Percentiles rank a stretch among this genome's conserved stretches.
phyloP scores from a whole-genome alignment of 75 land plant genomes.

The Sequoiadendron giganteum region DNA sequence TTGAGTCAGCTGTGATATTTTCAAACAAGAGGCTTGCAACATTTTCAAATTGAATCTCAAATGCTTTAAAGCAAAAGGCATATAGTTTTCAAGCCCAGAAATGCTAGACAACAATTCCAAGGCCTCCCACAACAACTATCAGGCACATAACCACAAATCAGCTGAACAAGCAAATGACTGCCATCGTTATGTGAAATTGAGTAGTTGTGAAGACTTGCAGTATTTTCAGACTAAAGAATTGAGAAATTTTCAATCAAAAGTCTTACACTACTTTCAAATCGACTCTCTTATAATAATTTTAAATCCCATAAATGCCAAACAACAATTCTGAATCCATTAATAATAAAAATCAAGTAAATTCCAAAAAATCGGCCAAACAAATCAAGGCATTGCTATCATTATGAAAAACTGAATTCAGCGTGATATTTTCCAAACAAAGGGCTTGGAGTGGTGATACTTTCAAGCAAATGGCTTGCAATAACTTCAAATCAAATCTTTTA shows the following conservation, averaged over 20 bases:
- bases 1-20: not conserved
- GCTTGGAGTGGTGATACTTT: too few species aligned
- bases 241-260: too few species aligned
- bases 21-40: not conserved
- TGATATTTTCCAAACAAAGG: not conserved
- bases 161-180: not conserved
- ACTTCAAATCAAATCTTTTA: too few species aligned
- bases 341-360: not conserved
- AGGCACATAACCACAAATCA: not conserved
- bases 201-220: too few species aligned
- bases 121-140: not conserved
- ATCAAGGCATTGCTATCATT: not conserved
- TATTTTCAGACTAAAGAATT: too few species aligned
- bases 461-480: too few species aligned
- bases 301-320: not conserved
- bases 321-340: not conserved
- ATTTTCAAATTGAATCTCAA: not conserved
- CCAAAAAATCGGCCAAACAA: not conserved
- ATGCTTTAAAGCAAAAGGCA: not conserved
- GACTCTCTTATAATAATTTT: not conserved
- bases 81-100: not conserved
- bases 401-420: not conserved
- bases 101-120: not conserved
- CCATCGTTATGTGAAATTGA: not conserved
- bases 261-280: too few species aligned